These are phyloP conservation scores for Aspergillus ostianus DNA, from an alignment of 495 filamentous ascomycete species.

Conservation along the genomic window DNA sequence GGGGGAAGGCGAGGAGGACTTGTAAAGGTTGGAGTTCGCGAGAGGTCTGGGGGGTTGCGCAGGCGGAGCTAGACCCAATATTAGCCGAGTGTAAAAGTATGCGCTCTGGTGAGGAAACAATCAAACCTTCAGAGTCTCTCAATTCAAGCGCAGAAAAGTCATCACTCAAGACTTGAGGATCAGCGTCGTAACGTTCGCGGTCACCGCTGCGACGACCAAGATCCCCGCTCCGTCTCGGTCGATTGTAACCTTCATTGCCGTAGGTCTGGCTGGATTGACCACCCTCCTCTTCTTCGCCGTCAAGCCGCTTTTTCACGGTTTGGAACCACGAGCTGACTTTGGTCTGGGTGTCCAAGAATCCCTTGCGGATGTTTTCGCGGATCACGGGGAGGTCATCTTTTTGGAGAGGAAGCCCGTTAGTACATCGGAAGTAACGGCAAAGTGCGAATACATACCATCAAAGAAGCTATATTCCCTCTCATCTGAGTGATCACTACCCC, in stretches of 20 bases:
- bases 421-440: neutral
- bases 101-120: neutral
- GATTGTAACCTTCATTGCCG: conserved; percentile 38
- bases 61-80: conserved; percentile 41
- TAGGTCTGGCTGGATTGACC: conserved; percentile 46
- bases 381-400: conserved; percentile 91
- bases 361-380: conserved; percentile 88
- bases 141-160: conserved; percentile 90
- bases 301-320: conserved; percentile 84
- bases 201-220: conserved; percentile 68
- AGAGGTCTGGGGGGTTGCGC: conserved; percentile 60
- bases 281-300: conserved; percentile 73
- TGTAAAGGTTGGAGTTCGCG: conserved; percentile 79
- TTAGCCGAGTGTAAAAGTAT: neutral
- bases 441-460: conserved; percentile 54
- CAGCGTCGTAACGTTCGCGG: conserved; percentile 91
- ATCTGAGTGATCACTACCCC: conserved; percentile 46
- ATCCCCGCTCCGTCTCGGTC: conserved; percentile 56
- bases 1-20: conserved; percentile 58
- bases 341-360: conserved; percentile 89
- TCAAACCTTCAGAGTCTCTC: conserved; percentile 68
- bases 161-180: conserved; percentile 83
- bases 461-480: conserved; percentile 82
- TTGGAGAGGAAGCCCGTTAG: neutral
- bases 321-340: conserved; percentile 92